phyloP scores from a whole-genome alignment of 129 eudicot species.

The Kitagawia praeruptora region DNA sequence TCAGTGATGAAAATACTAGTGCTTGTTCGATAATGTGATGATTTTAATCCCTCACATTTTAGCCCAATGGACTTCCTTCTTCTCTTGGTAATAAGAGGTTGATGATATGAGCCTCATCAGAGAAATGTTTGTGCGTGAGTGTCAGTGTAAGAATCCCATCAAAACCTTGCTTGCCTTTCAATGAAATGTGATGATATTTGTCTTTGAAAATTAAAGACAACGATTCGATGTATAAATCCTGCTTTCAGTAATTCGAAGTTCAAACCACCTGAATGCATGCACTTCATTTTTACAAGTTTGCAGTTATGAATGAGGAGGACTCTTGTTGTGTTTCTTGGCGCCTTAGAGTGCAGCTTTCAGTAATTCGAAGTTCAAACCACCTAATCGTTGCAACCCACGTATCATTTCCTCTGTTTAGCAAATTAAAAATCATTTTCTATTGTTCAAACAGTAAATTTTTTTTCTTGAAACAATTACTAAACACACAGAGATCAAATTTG shows the following conservation, averaged over 20 bases:
- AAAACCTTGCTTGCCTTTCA: not conserved
- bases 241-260: not conserved
- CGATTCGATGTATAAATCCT: not conserved
- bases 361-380: conserved; percentile 10
- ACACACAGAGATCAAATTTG: not conserved
- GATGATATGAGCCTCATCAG: too few relatives aligned
- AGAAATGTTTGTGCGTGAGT: not conserved
- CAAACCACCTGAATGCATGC: not conserved
- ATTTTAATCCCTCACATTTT: not conserved
- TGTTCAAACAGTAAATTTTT: not conserved
- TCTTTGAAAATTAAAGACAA: not conserved
- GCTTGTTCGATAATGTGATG: conserved; percentile 66
- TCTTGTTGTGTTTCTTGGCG: conserved; percentile 77
- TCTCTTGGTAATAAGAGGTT: not conserved
- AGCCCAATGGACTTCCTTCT: too few relatives aligned
- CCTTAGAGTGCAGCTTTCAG: conserved; percentile 39
- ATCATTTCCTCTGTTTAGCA: conserved; percentile 88
- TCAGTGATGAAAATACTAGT: conserved; percentile 66
- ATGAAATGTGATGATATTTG: not conserved
- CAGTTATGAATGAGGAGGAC: conserved; percentile 36
- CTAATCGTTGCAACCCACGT: conserved; percentile 75
- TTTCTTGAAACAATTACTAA: not conserved
- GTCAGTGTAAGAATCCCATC: not conserved
- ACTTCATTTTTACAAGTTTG: conserved; percentile 39
- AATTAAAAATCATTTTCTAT: not conserved